Percentiles rank a stretch among this genome's conserved stretches.
phyloP scores from a whole-genome alignment of 2,329 filamentous ascomycete genomes.

The Fusarium metavorans region DNA sequence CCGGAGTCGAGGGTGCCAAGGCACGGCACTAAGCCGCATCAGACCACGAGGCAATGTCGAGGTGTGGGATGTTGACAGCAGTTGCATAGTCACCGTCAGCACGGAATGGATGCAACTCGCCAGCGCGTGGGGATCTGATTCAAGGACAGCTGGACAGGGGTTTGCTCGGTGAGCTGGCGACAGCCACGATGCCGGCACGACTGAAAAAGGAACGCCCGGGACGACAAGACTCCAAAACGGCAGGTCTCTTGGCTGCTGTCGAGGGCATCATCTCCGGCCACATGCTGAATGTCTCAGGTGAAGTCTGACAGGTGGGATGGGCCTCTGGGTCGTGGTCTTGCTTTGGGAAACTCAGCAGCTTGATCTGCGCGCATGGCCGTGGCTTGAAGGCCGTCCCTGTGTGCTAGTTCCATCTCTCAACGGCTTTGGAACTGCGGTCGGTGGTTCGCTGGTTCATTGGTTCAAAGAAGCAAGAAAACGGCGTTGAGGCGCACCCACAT shows the following conservation, averaged over 20 bases:
- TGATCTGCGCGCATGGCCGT: conserved; percentile 34
- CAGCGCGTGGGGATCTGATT: conserved; percentile 8
- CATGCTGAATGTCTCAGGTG: conserved; percentile 38
- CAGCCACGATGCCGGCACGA: conserved; percentile 14
- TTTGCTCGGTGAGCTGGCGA: conserved; percentile 6
- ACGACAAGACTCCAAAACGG: conserved; percentile 7
- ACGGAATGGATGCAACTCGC: conserved; percentile 6
- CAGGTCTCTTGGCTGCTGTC: conserved; percentile 21
- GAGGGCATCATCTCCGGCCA: conserved; percentile 27
- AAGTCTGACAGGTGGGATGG: conserved; percentile 30
- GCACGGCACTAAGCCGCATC: conserved; percentile 7
- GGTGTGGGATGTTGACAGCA: not conserved
- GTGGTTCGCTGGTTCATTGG: conserved; percentile 23
- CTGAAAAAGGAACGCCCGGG: conserved; percentile 7
- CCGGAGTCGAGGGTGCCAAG: conserved; percentile 17
- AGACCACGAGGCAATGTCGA: conserved; percentile 1
- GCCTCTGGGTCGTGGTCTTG: not conserved
- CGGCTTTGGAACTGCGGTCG: conserved; percentile 29
- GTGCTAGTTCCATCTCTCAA: conserved; percentile 23
- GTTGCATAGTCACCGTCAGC: not conserved
- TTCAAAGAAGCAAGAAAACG: conserved; percentile 23
- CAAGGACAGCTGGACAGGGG: conserved; percentile 28
- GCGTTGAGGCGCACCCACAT: conserved; percentile 26
- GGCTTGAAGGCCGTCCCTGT: conserved; percentile 30
- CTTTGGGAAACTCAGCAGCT: conserved; percentile 21